phyloP scores from a whole-genome alignment of 768 basidiomycete species.

The Hygrophoropsis aurantiaca region DNA sequence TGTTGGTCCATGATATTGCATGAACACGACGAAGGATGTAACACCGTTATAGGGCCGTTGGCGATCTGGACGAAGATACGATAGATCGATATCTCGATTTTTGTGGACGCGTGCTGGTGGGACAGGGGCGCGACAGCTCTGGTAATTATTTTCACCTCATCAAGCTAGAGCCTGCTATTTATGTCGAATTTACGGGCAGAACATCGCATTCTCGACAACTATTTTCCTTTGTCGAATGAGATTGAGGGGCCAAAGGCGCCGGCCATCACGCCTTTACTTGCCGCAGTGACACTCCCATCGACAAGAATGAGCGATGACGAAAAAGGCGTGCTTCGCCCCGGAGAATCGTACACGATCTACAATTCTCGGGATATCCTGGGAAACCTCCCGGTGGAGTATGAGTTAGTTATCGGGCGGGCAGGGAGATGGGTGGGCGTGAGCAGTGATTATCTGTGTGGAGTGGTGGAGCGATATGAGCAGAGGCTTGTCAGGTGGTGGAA shows the following conservation, averaged over 20 bases:
- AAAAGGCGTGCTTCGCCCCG: slow-evolving; percentile 42
- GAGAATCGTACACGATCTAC: slow-evolving; percentile 64
- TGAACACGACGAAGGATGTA: slow-evolving; percentile 3
- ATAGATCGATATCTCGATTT: slow-evolving; percentile 69
- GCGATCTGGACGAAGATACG: slow-evolving; percentile 47
- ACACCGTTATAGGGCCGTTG: slow-evolving; percentile 44
- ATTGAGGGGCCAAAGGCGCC: neutral
- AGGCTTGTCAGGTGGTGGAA: slow-evolving; percentile 55
- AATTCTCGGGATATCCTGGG: slow-evolving; percentile 68
- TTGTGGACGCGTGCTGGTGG: slow-evolving; percentile 54
- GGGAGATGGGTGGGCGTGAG: slow-evolving; percentile 57
- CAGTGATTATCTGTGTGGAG: slow-evolving; percentile 47
- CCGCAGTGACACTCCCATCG: slow-evolving; percentile 9
- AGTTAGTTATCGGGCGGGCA: slow-evolving; percentile 49
- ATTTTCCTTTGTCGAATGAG: slow-evolving; percentile 37
- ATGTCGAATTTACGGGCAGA: slow-evolving; percentile 13
- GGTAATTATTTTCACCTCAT: slow-evolving; percentile 18
- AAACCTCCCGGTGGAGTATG: slow-evolving; percentile 49
- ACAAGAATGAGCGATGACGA: slow-evolving; percentile 8
- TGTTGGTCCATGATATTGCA: slow-evolving; percentile 39
- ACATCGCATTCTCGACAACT: slow-evolving; percentile 35
- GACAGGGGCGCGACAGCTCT: slow-evolving; percentile 25
- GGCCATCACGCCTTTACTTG: slow-evolving; percentile 1
- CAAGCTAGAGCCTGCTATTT: neutral
- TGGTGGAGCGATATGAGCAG: slow-evolving; percentile 68